These are phyloP conservation scores for Letharia lupina DNA, from an alignment of 495 filamentous ascomycete genomes.

Conservation along the genomic window DNA sequence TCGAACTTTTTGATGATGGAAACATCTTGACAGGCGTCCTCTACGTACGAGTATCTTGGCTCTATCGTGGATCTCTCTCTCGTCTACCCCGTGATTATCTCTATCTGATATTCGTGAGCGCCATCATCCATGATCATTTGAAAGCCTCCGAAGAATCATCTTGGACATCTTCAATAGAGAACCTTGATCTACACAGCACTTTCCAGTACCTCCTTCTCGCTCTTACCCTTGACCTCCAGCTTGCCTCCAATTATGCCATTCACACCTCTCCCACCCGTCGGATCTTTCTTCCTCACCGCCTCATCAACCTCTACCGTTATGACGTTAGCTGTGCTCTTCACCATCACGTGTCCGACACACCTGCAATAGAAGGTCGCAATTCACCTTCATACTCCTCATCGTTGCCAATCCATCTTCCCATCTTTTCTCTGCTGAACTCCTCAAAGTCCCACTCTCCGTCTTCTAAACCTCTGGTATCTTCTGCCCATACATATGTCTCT, in stretches of 20 bases:
- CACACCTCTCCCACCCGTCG: constrained; percentile 23
- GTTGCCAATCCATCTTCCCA: constrained; percentile 44
- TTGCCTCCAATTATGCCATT: constrained; percentile 16
- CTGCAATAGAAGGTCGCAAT: constrained; percentile 11
- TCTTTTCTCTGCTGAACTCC: constrained; percentile 59
- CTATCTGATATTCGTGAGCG: neutral
- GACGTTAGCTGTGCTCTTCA: neutral
- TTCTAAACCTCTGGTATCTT: constrained; percentile 45
- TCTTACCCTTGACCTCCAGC: constrained; percentile 7
- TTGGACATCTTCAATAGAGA: neutral
- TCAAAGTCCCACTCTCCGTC: constrained; percentile 74
- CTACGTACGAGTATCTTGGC: neutral
- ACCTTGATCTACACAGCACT: constrained; percentile 28
- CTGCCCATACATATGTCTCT: constrained; percentile 72
- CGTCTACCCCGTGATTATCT: neutral
- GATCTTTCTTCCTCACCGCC: constrained; percentile 17
- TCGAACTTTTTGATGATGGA: too few species aligned
- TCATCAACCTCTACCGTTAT: constrained; percentile 22
- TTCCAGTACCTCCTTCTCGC: constrained; percentile 27
- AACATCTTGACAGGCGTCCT: neutral
- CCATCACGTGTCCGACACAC: neutral
- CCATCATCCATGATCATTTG: neutral
- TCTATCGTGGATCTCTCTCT: neutral
- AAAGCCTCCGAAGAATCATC: neutral
- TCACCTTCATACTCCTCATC: constrained; percentile 30